Evolutionary conservation across 1,139 yeast genomes (phyloP), one percentile per base, ranked within the genome.

Genomic region (Pichia sp.): DNA sequence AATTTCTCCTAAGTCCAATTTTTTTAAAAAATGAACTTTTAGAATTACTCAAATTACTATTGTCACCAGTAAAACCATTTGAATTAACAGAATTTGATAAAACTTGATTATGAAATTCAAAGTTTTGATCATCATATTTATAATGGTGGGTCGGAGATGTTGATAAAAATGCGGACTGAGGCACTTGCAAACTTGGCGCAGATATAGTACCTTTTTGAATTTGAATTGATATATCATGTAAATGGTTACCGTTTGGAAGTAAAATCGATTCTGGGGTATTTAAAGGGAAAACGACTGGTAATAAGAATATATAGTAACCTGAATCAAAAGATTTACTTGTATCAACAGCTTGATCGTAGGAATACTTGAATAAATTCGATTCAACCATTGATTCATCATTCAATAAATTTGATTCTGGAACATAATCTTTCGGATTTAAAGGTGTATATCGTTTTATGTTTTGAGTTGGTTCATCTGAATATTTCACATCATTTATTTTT

Each of bases 291-390:
- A 82, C 67, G 2, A 84, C 67, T 0, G 95, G 94, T 37, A 89
- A 66, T 37, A 86, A 64, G 60, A 84, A 89, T 1, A 87, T 80
- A 58, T 89, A 89, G 56, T 83, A 78, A 29, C 97, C 96, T 9
- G 95, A 79, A 43, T 76, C 76, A 54, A 70, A 40, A 7, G 37
- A 22, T 16, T 42, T 38, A 11, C 34, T 37, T n/a, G 35, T 7
- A 16, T 28, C 23, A 11, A 16, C 16, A 29, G 70, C 32, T 66
- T 26, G 28, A 51, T 26, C 55, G 40, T 9, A 37, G 29, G 33
- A 30, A 27, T 31, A 29, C 22, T 26, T 38, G 38, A 53, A 53
- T 24, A 52, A 27, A 38, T 51, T 50, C 4, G 41, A 28, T 40
- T 52, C 55, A 37, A 41, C 37, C 12, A 41, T 9, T 11, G 43